Conservation (phyloP, 352 stramenopile species). For the Phytophthora fragariae region DNA sequence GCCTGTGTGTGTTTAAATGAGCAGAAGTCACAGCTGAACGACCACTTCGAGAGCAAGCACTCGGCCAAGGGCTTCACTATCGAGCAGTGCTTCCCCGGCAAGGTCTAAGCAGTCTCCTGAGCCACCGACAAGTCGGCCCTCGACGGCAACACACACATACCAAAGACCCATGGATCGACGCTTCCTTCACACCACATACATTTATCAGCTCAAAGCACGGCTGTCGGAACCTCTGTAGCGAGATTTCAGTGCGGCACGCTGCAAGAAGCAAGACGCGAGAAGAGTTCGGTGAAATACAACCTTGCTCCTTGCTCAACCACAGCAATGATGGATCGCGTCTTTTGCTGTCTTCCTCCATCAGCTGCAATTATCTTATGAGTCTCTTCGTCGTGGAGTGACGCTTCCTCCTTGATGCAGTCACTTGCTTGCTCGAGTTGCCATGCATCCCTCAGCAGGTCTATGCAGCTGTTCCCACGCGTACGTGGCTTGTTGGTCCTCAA, state of each 20-base stretch:
- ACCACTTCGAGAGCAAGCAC: slow-evolving; percentile 89
- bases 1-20: background rate
- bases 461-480: slow-evolving; percentile 28
- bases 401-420: background rate
- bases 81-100: slow-evolving; percentile 71
- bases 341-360: slow-evolving; percentile 2
- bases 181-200: slow-evolving; percentile 5
- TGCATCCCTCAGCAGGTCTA: slow-evolving; percentile 29
- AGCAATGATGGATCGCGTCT: background rate
- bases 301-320: background rate
- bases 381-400: background rate
- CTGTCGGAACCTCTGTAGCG: slow-evolving; percentile 20
- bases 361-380: slow-evolving; percentile 2
- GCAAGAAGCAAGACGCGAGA: slow-evolving; percentile 3
- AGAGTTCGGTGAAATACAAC: slow-evolving; percentile 1
- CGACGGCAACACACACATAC: background rate
- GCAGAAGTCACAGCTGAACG: slow-evolving; percentile 73
- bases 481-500: slow-evolving; percentile 1
- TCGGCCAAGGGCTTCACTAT: slow-evolving; percentile 76
- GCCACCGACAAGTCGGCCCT: background rate
- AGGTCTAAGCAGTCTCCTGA: slow-evolving; percentile 15
- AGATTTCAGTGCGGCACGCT: background rate
- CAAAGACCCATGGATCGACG: background rate
- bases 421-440: background rate
- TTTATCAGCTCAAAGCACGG: slow-evolving; percentile 15